phyloP scores from a whole-genome alignment of 164 flowering plant species.

The Dillenia suffruticosa region DNA sequence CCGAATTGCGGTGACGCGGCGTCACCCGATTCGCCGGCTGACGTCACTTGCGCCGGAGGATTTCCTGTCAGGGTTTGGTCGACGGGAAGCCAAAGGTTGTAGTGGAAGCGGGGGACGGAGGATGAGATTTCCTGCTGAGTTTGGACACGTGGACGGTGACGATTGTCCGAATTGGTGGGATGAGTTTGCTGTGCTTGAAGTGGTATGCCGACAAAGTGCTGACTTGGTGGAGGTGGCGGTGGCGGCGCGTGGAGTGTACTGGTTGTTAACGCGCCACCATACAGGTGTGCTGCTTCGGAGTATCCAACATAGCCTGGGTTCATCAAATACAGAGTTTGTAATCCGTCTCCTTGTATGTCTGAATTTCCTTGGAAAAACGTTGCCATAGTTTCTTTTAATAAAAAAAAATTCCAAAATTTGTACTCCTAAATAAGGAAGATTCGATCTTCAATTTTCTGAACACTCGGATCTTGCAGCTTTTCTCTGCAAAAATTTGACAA shows the following conservation, averaged over 20 bases:
- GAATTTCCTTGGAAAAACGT: constrained; percentile 78
- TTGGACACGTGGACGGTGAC: constrained; percentile 12
- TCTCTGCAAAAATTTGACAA: constrained; percentile 19
- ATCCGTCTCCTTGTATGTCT: constrained; percentile 71
- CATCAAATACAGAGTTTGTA: constrained; percentile 90
- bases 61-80: constrained; percentile 15
- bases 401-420: constrained; percentile 8
- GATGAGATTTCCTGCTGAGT: constrained; percentile 22
- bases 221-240: constrained; percentile 20
- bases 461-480: too few species aligned
- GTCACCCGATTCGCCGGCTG: too few species aligned
- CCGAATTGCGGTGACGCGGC: too few species aligned
- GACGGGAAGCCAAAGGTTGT: constrained; percentile 46
- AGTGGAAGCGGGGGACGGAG: constrained; percentile 43
- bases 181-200: constrained; percentile 16
- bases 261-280: constrained; percentile 27
- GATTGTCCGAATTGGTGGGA: constrained; percentile 16
- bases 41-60: not conserved
- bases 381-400: constrained; percentile 45
- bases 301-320: constrained; percentile 73
- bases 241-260: constrained; percentile 12
- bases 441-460: not conserved
- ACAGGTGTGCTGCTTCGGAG: constrained; percentile 45
- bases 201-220: constrained; percentile 66
- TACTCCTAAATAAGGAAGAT: not conserved